A percentile compares a stretch with the other conserved stretches of the same genome.
These are phyloP conservation scores for Colletotrichum aenigma DNA, from an alignment of 2,329 filamentous ascomycete species.

Conservation along the genomic window DNA sequence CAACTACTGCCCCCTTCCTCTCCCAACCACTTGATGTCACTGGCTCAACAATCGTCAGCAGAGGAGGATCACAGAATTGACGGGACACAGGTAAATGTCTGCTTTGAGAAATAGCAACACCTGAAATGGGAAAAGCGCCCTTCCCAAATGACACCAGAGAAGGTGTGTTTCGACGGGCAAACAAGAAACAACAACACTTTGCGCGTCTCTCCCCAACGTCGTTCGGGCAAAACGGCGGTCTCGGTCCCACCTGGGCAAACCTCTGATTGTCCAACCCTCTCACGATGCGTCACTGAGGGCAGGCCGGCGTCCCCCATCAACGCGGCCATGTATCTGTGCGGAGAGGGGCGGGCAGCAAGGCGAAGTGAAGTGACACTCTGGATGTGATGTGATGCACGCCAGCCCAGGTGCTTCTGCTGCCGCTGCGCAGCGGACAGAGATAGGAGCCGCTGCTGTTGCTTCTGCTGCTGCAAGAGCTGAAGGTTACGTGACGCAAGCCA, in stretches of 20 bases:
- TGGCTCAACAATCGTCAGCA: neutral
- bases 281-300: neutral
- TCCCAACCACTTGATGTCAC: neutral
- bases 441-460: neutral
- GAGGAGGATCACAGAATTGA: neutral
- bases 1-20: neutral
- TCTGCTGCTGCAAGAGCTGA: neutral
- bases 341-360: neutral
- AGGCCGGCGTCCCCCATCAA: neutral
- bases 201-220: neutral
- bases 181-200: neutral
- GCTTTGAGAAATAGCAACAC: neutral
- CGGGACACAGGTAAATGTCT: neutral
- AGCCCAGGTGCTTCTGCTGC: neutral
- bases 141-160: neutral
- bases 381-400: neutral
- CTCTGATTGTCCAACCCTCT: slow-evolving; percentile 11
- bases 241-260: slow-evolving; percentile 14
- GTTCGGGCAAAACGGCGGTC: neutral
- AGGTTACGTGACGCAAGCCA: slow-evolving; percentile 17
- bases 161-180: neutral
- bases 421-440: neutral
- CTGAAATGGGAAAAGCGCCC: slow-evolving; percentile 9
- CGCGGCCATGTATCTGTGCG: neutral
- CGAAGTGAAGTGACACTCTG: neutral